Base-by-base conservation (phyloP, 768 basidiomycete genomes). In the Russula griseocarnosa region DNA sequence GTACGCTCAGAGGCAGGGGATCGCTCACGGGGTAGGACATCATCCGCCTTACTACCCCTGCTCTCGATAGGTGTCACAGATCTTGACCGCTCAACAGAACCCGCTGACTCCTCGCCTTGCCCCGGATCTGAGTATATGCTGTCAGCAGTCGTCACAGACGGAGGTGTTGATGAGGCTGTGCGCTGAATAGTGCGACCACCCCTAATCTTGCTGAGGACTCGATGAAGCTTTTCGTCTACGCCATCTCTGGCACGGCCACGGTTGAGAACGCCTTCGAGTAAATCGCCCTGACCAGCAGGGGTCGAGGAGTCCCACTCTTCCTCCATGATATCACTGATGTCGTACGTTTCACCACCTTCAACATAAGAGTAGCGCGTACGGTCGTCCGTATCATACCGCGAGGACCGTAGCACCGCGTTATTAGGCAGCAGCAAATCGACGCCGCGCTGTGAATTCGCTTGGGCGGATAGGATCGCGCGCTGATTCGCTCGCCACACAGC, bases 341-440 rank as follows among this genome's bases (percentile, higher is more conserved):
- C 96, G 70, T 87, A 90, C 0, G 88, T 89, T 76, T 92, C 92
- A 3, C 94, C 96, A 66, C 94, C 92, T 66, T 93, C 87, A 47
- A 98, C 89, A 73, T 93, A 98, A 44, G 95, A 97, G 73, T 99
- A 99, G 0, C 95, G 87, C 76, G 94, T 88, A 52, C 80, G 78
- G 67, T 92, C 88, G 47, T 82, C 84, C 6, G 76, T 72, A 24
- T 92, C 84, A 66, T 86, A 85, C 8, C 92, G 80, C 7, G 90
- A 86, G 69, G 92, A 94, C 34, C 96, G 87, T 11, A 98, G 80
- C 71, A 91, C 84, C 0, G 86, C 90, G 65, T 90, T 90, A 6
- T 92, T 91, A 2, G 91, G 90, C 2, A 98, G 77, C 10, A 93
- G 75, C 16, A 99, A 84, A 68, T 98, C 96, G 72, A 96, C 83